Evolutionary conservation across 2,329 filamentous ascomycete species (phyloP).

Genomic region (Balansia obtecta): DNA sequence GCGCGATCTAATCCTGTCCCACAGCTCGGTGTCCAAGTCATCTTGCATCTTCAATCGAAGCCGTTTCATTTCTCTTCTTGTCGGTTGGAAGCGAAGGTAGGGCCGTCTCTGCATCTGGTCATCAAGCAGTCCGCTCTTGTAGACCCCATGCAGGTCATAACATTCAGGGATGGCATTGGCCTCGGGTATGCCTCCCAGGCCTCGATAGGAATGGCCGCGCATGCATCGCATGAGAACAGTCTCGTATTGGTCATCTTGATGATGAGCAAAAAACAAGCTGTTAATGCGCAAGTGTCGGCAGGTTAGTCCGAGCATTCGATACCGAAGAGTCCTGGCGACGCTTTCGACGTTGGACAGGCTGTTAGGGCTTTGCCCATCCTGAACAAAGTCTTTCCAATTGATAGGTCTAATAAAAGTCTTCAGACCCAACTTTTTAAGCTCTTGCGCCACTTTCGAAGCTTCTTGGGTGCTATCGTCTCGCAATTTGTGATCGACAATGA

Average conservation of each 20-base stretch:
- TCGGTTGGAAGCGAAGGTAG: conserved; percentile 25
- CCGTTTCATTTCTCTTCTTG: conserved; percentile 16
- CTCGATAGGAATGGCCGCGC: conserved; percentile 53
- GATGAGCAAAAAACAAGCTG: conserved; percentile 69
- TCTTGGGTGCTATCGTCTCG: conserved; percentile 40
- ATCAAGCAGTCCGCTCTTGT: conserved; percentile 49
- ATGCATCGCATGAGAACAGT: conserved; percentile 72
- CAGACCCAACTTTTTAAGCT: conserved; percentile 26
- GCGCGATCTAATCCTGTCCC: conserved; percentile 8
- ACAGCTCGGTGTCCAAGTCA: conserved; percentile 13
- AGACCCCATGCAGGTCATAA: conserved; percentile 57
- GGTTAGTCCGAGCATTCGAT: conserved; percentile 52
- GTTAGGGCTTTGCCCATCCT: conserved; percentile 17
- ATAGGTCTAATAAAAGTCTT: conserved; percentile 15
- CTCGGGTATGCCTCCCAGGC: conserved; percentile 56
- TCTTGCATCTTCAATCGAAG: conserved; percentile 18
- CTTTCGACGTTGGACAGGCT: conserved; percentile 59
- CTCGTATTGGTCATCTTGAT: conserved; percentile 84
- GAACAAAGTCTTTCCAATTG: conserved; percentile 35
- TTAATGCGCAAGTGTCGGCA: conserved; percentile 40
- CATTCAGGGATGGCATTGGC: conserved; percentile 72
- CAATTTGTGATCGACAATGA: conserved; percentile 47
- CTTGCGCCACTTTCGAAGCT: conserved; percentile 31
- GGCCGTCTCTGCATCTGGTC: conserved; percentile 27
- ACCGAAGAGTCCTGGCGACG: conserved; percentile 60